Evolutionary conservation across 2,329 filamentous ascomycete genomes (phyloP), one percentile per base, ranked within the genome.

Genomic region (Alternaria metachromatica): DNA sequence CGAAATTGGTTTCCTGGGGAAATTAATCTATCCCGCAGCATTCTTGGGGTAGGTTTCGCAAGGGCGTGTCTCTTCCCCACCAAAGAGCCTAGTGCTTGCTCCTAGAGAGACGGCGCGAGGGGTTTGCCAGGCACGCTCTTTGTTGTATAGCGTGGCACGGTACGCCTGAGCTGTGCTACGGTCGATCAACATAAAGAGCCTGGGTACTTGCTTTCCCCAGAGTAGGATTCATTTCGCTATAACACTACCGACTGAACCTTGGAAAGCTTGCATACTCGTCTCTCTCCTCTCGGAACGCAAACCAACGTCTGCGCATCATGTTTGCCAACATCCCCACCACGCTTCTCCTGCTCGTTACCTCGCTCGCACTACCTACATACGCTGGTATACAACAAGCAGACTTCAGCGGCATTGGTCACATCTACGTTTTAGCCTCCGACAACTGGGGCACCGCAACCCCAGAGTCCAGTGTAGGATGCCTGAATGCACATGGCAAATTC

Each of bases 331-430:
- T 69, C 3, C 43, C 43, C 25, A 54, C 64, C 45, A 69, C 64
- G 41, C 18, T 66, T 23, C 33, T 69, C 12, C 25, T 63, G 50
- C 15, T 65, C 20, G 23, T 65, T 21, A 13, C 60, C 28, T 60
- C 63, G 5, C 10, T 68, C n/a, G 55, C 65, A 9, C 37, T 70
- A 9, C 37, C 63, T 30, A 58, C 68, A 5, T 60, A 64, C 12
- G 73, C 72, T 3, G 62, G 61, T 21, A 62, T 74, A 10, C 66
- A 68, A 18, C 70, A 76, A 55, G 61, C 64, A n/a, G 69, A 77
- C 50, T 78, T 76, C 60, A 70, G 66, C 6, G 77, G 77, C 57
- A 59, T 68, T 25, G 77, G 77, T 21, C 65, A 71, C 50, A 78
- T 79, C 56, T 58, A 58, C 23, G 77, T 79, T 7, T 68, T 78